phyloP scores from a whole-genome alignment of 306 rosid genomes.

The Vigna nakashimae region DNA sequence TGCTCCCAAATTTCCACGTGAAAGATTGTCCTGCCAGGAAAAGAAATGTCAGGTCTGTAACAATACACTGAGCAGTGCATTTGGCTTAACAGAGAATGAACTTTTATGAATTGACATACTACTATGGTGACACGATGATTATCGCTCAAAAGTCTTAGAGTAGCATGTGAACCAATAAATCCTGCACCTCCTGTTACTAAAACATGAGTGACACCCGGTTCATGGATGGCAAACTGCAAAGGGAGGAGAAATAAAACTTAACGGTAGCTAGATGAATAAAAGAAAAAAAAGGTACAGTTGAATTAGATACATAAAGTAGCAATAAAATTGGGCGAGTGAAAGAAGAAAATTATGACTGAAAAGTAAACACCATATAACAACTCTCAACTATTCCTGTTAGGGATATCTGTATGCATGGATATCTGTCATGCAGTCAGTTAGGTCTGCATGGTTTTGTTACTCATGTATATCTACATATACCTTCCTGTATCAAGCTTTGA shows the following conservation, averaged over 20 bases:
- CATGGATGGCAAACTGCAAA: conserved; percentile 71
- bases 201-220: conserved; percentile 85
- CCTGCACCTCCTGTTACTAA: conserved; percentile 99
- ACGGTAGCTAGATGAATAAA: conserved; percentile 8
- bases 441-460: no score
- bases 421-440: no score
- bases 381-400: no score
- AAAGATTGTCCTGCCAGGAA: conserved; percentile 80
- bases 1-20: conserved; percentile 95
- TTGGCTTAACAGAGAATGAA: conserved; percentile 33
- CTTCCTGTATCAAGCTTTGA: no score
- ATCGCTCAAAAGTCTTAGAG: conserved; percentile 81
- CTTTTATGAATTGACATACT: conserved; percentile 59
- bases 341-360: conserved; percentile 14
- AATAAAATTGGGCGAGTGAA: not conserved
- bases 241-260: not conserved
- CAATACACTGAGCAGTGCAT: conserved; percentile 17
- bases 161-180: conserved; percentile 92
- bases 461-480: no score
- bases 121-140: conserved; percentile 89
- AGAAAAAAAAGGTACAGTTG: conserved; percentile 8
- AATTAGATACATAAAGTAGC: not conserved
- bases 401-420: no score
- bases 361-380: no score
- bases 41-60: conserved; percentile 32